A percentile compares a stretch with the other conserved stretches of the same genome.
These are phyloP conservation scores for Ophiostoma sp. DNA, from an alignment of 2,329 filamentous ascomycete species.

Conservation along the genomic window DNA sequence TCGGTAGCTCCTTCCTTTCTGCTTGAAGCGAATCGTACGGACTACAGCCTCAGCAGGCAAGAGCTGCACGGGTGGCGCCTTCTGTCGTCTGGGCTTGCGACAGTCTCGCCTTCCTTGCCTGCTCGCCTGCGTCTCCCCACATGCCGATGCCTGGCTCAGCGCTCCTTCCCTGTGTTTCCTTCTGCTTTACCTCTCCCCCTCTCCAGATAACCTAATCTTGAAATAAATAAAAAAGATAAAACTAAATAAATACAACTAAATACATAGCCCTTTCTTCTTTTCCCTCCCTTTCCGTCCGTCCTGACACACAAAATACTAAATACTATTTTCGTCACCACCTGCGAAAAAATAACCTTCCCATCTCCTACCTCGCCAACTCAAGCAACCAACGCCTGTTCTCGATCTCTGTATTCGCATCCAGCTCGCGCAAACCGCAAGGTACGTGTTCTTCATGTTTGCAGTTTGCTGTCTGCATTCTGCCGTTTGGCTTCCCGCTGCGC, in stretches of 20 bases:
- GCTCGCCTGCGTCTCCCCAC: slow-evolving; percentile 6
- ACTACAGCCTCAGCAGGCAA: not conserved
- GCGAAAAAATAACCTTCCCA: not conserved
- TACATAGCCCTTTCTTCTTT: not conserved
- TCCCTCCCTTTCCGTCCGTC: not conserved
- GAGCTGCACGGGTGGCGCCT: slow-evolving; percentile 1
- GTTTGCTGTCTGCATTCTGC: not conserved
- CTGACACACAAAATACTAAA: slow-evolving; percentile 12
- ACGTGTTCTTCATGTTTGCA: not conserved
- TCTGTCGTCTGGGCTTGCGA: not conserved
- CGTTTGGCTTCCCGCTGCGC: not conserved
- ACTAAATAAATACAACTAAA: not conserved
- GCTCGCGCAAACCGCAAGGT: not conserved
- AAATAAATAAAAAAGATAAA: not conserved
- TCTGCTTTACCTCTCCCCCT: not conserved
- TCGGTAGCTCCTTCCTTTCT: slow-evolving; percentile 3
- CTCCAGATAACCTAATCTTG: not conserved
- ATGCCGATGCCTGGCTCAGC: slow-evolving; percentile 11
- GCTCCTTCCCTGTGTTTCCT: not conserved
- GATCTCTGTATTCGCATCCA: not conserved
- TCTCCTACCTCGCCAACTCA: not conserved
- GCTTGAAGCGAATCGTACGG: not conserved
- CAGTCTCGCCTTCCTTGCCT: not conserved
- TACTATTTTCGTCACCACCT: slow-evolving; percentile 10
- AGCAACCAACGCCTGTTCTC: not conserved